Base-by-base conservation (phyloP, 805 yeast species). In the Hermanozyma aechmeae region DNA sequence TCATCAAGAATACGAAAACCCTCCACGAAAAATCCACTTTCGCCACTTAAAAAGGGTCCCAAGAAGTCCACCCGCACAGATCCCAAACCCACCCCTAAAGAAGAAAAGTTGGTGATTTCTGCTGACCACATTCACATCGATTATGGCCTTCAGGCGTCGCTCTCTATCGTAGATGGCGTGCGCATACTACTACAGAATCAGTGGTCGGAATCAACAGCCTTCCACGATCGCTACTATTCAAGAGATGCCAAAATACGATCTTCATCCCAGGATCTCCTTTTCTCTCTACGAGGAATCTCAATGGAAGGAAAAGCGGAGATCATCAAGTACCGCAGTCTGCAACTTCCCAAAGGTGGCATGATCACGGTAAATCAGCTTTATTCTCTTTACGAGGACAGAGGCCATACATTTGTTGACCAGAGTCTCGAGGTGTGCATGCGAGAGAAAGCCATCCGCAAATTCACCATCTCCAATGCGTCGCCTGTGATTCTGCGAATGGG, bases 351-450 rank as follows among this genome's bases (percentile, higher is more conserved):
- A 9, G 48, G 37, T 11, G 60, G 62, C 7, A 37, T 68, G 21
- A 49, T 69, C 6, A 55, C 71, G 1, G 35, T 59, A 9, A 59
- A 60, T 18, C 79, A 73, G 34, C 38, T 74, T 4, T 73, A 73
- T 39, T 52, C 77, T 1, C 39, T 73, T 8, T 66, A 60, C 30
- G 58, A 58, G 10, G 46, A 54, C 15, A 51, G 58, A 24, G 71
- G 73, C 1, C 47, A 57, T 36, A 70, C 79, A 0, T 61, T 56
- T 43, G 72, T 73, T 2, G 80, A 74, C 39, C 55, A 56, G 22
- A 52, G 51, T 26, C 44, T 72, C 2, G 68, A 64, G 30, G 33
- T 51, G 10, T 38, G 60, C 22, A 51, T 58, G 1, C 45, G 61
- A 23, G 38, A 48, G 13, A 69, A 71, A 0, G 28, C 36, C 3